phyloP scores from a whole-genome alignment of 108 stramenopile genomes.

The Cylindrotheca fusiformis region DNA sequence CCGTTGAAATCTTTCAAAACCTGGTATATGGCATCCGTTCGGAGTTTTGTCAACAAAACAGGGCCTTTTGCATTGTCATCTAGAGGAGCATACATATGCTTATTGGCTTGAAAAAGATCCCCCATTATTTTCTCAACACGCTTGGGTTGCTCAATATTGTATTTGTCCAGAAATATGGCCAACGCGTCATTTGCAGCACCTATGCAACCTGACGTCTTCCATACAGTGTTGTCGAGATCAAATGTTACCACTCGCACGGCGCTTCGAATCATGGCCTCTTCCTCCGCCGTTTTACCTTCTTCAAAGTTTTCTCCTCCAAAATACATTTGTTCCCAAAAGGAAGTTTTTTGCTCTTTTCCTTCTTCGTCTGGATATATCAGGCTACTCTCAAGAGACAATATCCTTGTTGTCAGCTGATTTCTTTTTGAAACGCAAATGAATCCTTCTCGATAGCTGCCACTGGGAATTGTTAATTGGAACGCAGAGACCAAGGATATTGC shows the following conservation, averaged over 20 bases:
- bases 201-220: constrained; percentile 74
- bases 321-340: not conserved
- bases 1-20: constrained; percentile 38
- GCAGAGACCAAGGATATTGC: too few relatives aligned
- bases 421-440: too few relatives aligned
- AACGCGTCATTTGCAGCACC: constrained; percentile 72
- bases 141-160: constrained; percentile 37
- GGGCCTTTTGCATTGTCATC: constrained; percentile 35
- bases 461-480: too few relatives aligned
- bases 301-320: not conserved
- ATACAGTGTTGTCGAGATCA: constrained; percentile 85
- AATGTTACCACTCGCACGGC: constrained; percentile 67
- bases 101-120: constrained; percentile 47
- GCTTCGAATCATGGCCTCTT: not conserved
- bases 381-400: too few relatives aligned
- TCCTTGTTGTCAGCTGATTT: too few relatives aligned
- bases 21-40: constrained; percentile 73
- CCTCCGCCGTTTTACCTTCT: not conserved
- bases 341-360: not conserved
- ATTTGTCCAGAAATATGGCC: constrained; percentile 37
- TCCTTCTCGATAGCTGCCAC: too few relatives aligned
- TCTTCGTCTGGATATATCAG: too few relatives aligned
- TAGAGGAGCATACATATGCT: constrained; percentile 39
- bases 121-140: constrained; percentile 73
- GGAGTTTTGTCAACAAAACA: constrained; percentile 61